Conservation (phyloP, 192 early-diverging fungal genomes). For the Dissophora ornata region DNA sequence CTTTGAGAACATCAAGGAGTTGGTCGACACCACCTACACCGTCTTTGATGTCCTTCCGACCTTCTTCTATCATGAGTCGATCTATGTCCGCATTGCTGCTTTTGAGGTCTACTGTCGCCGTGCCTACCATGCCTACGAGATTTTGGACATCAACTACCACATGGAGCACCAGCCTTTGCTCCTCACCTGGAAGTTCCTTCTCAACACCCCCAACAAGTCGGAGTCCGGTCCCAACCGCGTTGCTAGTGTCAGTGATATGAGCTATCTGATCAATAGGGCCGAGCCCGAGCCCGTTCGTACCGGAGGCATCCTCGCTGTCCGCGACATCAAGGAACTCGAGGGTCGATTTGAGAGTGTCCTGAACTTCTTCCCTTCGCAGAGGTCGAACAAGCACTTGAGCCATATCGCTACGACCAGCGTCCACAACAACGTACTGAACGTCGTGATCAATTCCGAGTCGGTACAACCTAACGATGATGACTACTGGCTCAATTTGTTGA, state of each 20-base stretch:
- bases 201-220: slow-evolving; percentile 66
- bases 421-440: slow-evolving; percentile 84
- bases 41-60: slow-evolving; percentile 94
- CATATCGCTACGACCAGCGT: slow-evolving; percentile 26
- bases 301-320: slow-evolving; percentile 86
- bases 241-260: slow-evolving; percentile 84
- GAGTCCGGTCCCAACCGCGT: slow-evolving; percentile 71
- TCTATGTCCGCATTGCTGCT: slow-evolving; percentile 82
- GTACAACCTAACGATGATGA: slow-evolving; percentile 76
- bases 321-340: slow-evolving; percentile 76
- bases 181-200: slow-evolving; percentile 82
- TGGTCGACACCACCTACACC: slow-evolving; percentile 93
- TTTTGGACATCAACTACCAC: slow-evolving; percentile 84
- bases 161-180: slow-evolving; percentile 73
- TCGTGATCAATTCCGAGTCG: slow-evolving; percentile 78
- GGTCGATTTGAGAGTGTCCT: slow-evolving; percentile 68
- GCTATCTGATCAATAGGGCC: slow-evolving; percentile 78
- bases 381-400: slow-evolving; percentile 44
- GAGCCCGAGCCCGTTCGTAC: slow-evolving; percentile 82
- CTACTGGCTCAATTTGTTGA: slow-evolving; percentile 70
- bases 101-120: slow-evolving; percentile 97
- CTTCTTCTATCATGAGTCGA: slow-evolving; percentile 92
- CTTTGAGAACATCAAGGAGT: slow-evolving; percentile 81
- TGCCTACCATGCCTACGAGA: slow-evolving; percentile 97
- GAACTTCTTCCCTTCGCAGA: slow-evolving; percentile 67